Conservation (phyloP, 768 basidiomycete species). For the Hypholoma fasciculare region DNA sequence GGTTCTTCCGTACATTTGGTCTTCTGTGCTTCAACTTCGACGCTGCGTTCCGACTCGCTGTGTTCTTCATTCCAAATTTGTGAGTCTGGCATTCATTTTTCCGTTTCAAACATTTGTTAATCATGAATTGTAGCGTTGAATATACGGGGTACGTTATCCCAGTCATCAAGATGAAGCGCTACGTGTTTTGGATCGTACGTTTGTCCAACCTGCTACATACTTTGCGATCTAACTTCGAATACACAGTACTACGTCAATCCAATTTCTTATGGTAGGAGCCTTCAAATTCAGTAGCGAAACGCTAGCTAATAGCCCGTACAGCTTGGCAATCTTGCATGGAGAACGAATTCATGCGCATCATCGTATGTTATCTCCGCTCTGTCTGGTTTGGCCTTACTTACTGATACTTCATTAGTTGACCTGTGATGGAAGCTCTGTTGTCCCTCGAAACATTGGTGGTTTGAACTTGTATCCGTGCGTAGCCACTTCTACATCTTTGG, state of each 20-base stretch:
- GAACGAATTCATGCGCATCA: conserved; percentile 79
- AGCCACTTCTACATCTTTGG: not conserved
- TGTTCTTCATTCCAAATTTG: conserved; percentile 78
- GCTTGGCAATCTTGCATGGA: conserved; percentile 80
- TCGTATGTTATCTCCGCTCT: conserved; percentile 42
- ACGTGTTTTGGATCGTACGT: conserved; percentile 84
- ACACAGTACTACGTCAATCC: conserved; percentile 77
- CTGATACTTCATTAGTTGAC: conserved; percentile 42
- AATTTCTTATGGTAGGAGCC: conserved; percentile 57
- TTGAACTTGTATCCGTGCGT: conserved; percentile 63
- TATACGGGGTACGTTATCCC: conserved; percentile 76
- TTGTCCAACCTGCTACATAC: not conserved
- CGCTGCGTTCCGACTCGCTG: conserved; percentile 49
- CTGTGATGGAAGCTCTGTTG: conserved; percentile 65
- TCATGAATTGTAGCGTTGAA: conserved; percentile 38
- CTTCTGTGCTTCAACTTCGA: conserved; percentile 47
- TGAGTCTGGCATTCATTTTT: conserved; percentile 21
- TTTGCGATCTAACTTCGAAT: not conserved
- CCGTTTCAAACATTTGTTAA: not conserved
- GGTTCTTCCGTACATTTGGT: conserved; percentile 80
- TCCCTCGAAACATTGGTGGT: conserved; percentile 63
- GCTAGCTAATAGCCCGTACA: conserved; percentile 17
- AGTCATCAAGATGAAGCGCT: conserved; percentile 69
- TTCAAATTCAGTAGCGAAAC: not conserved
- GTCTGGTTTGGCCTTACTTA: conserved; percentile 1